Evolutionary conservation across 169 alveolate species (phyloP), one percentile per base, ranked within the genome.

Genomic region (Besnoitia besnoiti): DNA sequence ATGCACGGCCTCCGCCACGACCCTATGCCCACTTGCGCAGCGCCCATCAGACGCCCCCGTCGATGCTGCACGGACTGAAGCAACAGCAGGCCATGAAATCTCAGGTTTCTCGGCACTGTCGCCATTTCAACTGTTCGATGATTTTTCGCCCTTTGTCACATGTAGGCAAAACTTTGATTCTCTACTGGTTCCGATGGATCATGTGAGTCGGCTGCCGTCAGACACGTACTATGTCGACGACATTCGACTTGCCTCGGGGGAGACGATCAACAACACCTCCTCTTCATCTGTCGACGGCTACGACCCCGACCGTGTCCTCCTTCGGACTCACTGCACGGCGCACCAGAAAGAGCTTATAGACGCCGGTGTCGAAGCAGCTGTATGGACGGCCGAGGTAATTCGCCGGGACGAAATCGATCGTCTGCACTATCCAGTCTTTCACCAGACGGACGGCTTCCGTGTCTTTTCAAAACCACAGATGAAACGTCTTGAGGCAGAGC

Each of bases 391-490:
- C 50, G 98, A 96, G 91, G 98, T 97, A 50, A 96, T 95, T 61
- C 92, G 98, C 59, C 96, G 97, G 93, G 98, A 97, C 90, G 96
- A 96, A 46, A 94, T 96, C 39, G 98, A 97, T 92, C 94, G 95
- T 21, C 94, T 96, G 33, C 98, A 97, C 88, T 97, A 96, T 47
- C 98, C 98, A 33, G 98, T 96, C 62, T 97, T 97, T 90, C 98
- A 97, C 91, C 95, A 97, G 89, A 91, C 95, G 90, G 98, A 96
- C 92, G 97, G 97, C 85, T 95, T 92, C 12, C 77, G 97, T 44
- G 91, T 96, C 46, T 93, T 89, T 49, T 47, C n/a, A 46, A 30
- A 12, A 47, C 61, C 10, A 14, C 51, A 85, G 67, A n/a, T 49
- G 27, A 80, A 7, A 27, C 67, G 85, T 35, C 79, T 85, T n/a